Base-by-base conservation (phyloP, 192 early-diverging fungal genomes). In the Rhizoclosmatium globosum region DNA sequence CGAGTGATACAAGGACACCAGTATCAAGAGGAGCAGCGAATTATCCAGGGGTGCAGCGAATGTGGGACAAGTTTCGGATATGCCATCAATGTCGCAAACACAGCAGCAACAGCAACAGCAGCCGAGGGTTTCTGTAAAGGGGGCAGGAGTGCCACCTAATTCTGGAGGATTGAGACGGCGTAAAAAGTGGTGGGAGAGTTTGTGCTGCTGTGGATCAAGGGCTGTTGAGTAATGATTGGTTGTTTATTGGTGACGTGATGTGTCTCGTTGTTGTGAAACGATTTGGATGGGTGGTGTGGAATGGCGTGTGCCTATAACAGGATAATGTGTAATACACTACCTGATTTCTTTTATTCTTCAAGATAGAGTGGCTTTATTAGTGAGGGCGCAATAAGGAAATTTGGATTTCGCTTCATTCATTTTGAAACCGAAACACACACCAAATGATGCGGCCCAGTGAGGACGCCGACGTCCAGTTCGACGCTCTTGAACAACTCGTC, bases 101-200 rank as follows among this genome's bases (percentile, higher is more conserved):
- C 13, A 39, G 48, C 9, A 7, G 7, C 53, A 53, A 38, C 42
- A n/a, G 59, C 59, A 42, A 38, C 38, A 31, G 23, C 60, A 43
- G 59, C 60, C 72, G 19, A 19, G 23, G 31, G 31, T 31, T 31
- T 31, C 31, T 31, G 31, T 31, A 0, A 31, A 31, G 31, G 31
- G 31, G 31, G 31, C 31, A n/a, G 31, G 31, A 31, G 31, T 31
- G 31, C 31, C 31, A 31, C 31, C 31, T 31, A 31, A 31, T 31
- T 31, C 31, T 31, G 74, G 74, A 56, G 61, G 74, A 39, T 66
- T 76, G 60, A 44, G 74, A 23, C 44, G 46, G 60, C 7, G 60
- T 19, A 62, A 21, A 62, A 62, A 62, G 60, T 62, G 38, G 60
- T 62, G 60, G 60, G 11, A 62, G 21, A 62, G 60, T 62, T 21